Evolutionary conservation across 2,329 filamentous ascomycete species (phyloP).

Genomic region (Diaporthe ampelina): DNA sequence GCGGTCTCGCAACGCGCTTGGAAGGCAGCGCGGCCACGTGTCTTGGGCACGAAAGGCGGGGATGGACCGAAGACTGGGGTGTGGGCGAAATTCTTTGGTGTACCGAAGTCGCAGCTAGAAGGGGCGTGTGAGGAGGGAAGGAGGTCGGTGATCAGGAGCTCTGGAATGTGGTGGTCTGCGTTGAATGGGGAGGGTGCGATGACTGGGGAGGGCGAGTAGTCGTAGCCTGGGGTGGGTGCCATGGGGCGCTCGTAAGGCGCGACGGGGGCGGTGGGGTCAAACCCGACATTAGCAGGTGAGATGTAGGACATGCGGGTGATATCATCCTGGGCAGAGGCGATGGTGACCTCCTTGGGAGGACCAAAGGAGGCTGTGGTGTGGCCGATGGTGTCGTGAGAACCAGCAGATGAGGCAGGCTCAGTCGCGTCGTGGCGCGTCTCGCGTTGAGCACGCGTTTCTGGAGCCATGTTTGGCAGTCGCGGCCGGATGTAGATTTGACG

Average conservation of each 20-base stretch:
- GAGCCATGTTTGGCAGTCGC: constrained; percentile 4
- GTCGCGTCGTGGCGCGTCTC: constrained; percentile 59
- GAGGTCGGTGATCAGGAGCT: not conserved
- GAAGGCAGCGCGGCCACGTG: constrained; percentile 28
- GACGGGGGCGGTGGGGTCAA: constrained; percentile 3
- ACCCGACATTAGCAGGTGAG: constrained; percentile 34
- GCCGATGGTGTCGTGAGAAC: constrained; percentile 69
- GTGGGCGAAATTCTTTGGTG: constrained; percentile 24
- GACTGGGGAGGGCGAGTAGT: not conserved
- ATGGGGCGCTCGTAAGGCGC: constrained; percentile 21
- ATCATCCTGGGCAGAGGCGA: constrained; percentile 11
- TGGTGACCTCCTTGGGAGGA: constrained; percentile 24
- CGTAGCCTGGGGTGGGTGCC: constrained; percentile 24
- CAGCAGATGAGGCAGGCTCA: constrained; percentile 67
- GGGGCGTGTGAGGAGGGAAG: constrained; percentile 29
- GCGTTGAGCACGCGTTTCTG: constrained; percentile 48
- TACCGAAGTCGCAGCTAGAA: constrained; percentile 36
- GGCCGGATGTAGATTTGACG: not conserved
- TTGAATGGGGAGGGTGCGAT: not conserved
- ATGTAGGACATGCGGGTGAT: constrained; percentile 31
- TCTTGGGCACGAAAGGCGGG: constrained; percentile 31
- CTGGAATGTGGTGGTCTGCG: not conserved
- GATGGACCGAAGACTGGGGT: constrained; percentile 32
- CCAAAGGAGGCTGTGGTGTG: constrained; percentile 42
- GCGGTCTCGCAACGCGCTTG: constrained; percentile 36